phyloP scores from a whole-genome alignment of 2,329 filamentous ascomycete species.

The Sporothrix dimorphospora region DNA sequence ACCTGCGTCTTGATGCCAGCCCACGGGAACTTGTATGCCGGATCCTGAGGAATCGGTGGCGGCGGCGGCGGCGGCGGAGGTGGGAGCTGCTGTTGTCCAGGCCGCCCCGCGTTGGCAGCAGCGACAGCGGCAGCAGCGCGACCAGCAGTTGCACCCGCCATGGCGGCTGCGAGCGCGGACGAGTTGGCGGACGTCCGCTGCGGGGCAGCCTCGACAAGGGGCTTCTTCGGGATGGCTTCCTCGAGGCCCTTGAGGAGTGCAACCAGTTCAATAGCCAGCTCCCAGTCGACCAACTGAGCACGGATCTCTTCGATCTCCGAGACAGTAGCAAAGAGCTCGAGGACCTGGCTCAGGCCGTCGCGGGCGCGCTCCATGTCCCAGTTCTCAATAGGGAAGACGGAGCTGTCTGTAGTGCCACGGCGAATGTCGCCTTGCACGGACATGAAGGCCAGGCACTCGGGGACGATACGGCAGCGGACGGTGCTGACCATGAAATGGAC shows the following conservation, averaged over 20 bases:
- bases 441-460: slow-evolving; percentile 92
- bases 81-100: slow-evolving; percentile 39
- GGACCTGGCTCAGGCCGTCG: slow-evolving; percentile 89
- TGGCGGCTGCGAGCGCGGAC: slow-evolving; percentile 3
- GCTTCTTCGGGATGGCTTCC: slow-evolving; percentile 81
- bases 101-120: slow-evolving; percentile 40
- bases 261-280: slow-evolving; percentile 85
- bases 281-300: slow-evolving; percentile 85
- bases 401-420: slow-evolving; percentile 71
- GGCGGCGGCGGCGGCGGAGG: slow-evolving; percentile 50
- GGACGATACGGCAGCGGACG: slow-evolving; percentile 89
- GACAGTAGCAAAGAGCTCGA: slow-evolving; percentile 89
- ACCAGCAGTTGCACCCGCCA: slow-evolving; percentile 31
- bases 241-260: slow-evolving; percentile 86
- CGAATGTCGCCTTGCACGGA: slow-evolving; percentile 90
- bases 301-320: slow-evolving; percentile 85
- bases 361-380: slow-evolving; percentile 99
- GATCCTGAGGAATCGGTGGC: slow-evolving; percentile 61
- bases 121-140: slow-evolving; percentile 37
- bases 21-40: slow-evolving; percentile 67
- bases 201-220: slow-evolving; percentile 57
- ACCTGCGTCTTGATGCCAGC: slow-evolving; percentile 86
- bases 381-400: slow-evolving; percentile 89
- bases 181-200: not conserved
- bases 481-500: slow-evolving; percentile 92